These are phyloP conservation scores for Ascochyta pisi DNA, from an alignment of 2,329 filamentous ascomycete genomes.

Conservation along the genomic window DNA sequence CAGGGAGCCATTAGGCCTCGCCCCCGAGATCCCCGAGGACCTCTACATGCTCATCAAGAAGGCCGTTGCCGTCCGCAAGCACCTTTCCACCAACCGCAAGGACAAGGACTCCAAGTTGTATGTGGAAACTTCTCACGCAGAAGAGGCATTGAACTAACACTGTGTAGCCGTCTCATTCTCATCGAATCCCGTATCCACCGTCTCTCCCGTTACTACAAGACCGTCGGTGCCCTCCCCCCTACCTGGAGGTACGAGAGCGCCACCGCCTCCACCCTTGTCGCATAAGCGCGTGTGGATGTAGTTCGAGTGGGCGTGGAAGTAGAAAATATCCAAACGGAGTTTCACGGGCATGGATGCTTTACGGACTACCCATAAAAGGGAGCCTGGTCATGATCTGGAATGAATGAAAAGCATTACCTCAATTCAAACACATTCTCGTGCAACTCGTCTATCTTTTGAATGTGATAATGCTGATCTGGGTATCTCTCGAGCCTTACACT, in stretches of 20 bases:
- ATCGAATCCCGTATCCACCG: constrained; percentile 99
- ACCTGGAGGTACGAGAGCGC: constrained; percentile 99
- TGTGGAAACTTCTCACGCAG: constrained; percentile 10
- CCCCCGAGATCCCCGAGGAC: constrained; percentile 98
- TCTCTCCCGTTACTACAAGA: constrained; percentile 99
- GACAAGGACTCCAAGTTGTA: constrained; percentile 99
- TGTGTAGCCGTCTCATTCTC: constrained; percentile 84
- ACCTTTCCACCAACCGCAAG: constrained; percentile 99
- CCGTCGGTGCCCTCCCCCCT: constrained; percentile 80
- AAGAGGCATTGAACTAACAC: constrained; percentile 15
- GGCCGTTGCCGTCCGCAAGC: constrained; percentile 92
- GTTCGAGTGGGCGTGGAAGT: constrained; percentile 30
- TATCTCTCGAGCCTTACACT: background rate
- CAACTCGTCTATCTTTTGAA: constrained; percentile 12
- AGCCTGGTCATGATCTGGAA: constrained; percentile 46
- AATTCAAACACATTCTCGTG: constrained; percentile 33
- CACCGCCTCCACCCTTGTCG: constrained; percentile 68
- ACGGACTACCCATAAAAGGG: constrained; percentile 35
- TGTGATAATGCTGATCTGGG: constrained; percentile 20
- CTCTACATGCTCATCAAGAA: constrained; percentile 99
- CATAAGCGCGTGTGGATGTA: constrained; percentile 49
- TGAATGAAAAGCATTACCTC: constrained; percentile 48
- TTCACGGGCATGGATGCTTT: constrained; percentile 47
- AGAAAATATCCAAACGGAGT: constrained; percentile 45
- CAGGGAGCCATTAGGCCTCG: constrained; percentile 74